Evolutionary conservation across 257 asterid genomes (phyloP), one percentile per base, ranked within the genome.

Genomic region (Marsdenia floribunda): DNA sequence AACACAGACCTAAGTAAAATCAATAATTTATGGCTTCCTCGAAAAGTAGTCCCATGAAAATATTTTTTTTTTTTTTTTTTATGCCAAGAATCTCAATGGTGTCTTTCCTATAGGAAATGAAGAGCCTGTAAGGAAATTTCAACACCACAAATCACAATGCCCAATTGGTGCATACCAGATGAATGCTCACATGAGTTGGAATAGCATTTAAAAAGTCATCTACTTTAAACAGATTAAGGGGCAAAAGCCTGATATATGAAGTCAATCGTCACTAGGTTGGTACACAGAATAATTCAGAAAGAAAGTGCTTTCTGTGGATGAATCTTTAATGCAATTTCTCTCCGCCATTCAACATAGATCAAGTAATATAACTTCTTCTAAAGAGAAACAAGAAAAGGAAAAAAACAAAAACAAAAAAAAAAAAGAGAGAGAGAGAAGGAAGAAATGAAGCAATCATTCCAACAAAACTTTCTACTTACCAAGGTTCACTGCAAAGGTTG

Each of bases 401-500:
- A 35, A 19, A 33, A 6, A 26, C 0, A 33, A 2, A 9, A 49
- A 6, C 1, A 8, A 35, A n/a, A 2, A n/a, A n/a, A n/a, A n/a
- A n/a, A n/a, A n/a, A n/a, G n/a, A n/a, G n/a, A n/a, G n/a, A n/a
- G n/a, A n/a, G n/a, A 47, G 6, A 2, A 4, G 49, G 15, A 24
- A 49, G 33, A 33, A 26, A 3, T 11, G 10, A 53, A 24, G 74
- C 22, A 47, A 60, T 68, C 35, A 1, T 18, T 26, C 47, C 22
- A 47, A 22, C 16, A 50, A 70, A 70, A 49, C 22, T 33, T 69
- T 24, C 59, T 44, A 74, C 91, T 75, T 90, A 95, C 99, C 99
- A 95, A 71, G 99, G 99, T 85, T 95, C 99, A 91, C 87, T 89
- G 77, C 98, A 95, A 73, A 92, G 88, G 86, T 90, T 95, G 88